Evolutionary conservation across 495 filamentous ascomycete genomes (phyloP).

Genomic region (Coniosporium apollinis): DNA sequence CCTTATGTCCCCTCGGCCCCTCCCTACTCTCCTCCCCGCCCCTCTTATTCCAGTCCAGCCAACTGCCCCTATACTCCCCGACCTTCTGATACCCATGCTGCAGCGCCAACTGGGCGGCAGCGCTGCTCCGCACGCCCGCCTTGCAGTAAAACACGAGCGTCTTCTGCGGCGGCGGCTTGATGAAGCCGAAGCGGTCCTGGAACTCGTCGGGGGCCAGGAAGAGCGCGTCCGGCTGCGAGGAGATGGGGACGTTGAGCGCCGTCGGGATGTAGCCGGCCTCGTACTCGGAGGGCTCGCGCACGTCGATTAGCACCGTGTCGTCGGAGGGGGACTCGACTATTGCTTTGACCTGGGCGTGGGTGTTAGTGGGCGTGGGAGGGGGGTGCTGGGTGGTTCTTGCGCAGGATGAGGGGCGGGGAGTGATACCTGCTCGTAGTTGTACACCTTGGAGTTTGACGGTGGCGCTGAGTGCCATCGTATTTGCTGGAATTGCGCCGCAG

Average conservation of each 20-base stretch:
- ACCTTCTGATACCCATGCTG: slow-evolving; percentile 58
- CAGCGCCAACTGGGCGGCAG: slow-evolving; percentile 65
- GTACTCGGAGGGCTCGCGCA: slow-evolving; percentile 75
- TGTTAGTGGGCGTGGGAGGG: neutral
- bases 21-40: slow-evolving; percentile 45
- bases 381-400: neutral
- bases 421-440: slow-evolving; percentile 5
- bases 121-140: slow-evolving; percentile 63
- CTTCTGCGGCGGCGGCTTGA: slow-evolving; percentile 35
- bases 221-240: slow-evolving; percentile 57
- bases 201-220: slow-evolving; percentile 64
- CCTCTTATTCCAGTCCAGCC: slow-evolving; percentile 68
- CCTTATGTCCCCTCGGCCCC: no score
- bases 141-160: slow-evolving; percentile 85
- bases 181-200: slow-evolving; percentile 50
- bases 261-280: slow-evolving; percentile 56
- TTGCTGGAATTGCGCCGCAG: no score
- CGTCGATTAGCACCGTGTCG: slow-evolving; percentile 37
- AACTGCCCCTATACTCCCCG: slow-evolving; percentile 76
- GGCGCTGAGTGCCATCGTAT: slow-evolving; percentile 9
- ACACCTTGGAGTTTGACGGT: slow-evolving; percentile 4
- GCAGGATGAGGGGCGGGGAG: neutral
- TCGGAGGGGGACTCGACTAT: slow-evolving; percentile 14
- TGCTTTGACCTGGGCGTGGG: slow-evolving; percentile 13
- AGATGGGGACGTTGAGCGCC: slow-evolving; percentile 64